These are phyloP conservation scores for Suillus bovinus DNA, from an alignment of 768 basidiomycete species.

Conservation along the genomic window DNA sequence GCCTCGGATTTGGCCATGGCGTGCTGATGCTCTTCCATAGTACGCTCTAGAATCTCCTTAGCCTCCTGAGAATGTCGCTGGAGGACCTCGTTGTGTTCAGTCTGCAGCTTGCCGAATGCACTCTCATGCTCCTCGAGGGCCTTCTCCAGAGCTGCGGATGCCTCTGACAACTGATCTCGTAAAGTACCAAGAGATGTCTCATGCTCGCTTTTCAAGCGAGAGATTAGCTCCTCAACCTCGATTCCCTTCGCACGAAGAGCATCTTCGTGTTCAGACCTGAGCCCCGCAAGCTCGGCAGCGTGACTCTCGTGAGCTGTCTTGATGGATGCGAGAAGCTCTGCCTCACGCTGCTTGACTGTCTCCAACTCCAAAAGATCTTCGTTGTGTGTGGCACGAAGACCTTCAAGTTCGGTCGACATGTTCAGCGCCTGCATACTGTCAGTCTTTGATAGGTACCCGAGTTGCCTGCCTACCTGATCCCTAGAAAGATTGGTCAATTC, in stretches of 20 bases:
- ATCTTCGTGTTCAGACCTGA: constrained; percentile 47
- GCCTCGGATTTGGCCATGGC: constrained; percentile 45
- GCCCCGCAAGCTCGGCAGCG: constrained; percentile 44
- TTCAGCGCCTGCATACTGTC: constrained; percentile 60
- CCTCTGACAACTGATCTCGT: constrained; percentile 45
- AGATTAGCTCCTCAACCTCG: constrained; percentile 43
- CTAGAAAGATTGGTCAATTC: constrained; percentile 78
- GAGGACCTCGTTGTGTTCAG: constrained; percentile 55
- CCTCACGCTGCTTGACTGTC: constrained; percentile 56
- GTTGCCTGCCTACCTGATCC: constrained; percentile 63
- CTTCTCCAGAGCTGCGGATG: constrained; percentile 43
- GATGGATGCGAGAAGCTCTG: constrained; percentile 49
- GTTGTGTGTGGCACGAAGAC: constrained; percentile 61
- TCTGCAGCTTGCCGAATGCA: constrained; percentile 56
- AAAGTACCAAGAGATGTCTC: constrained; percentile 38
- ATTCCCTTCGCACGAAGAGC: constrained; percentile 41
- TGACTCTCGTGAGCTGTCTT: constrained; percentile 54
- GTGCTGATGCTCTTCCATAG: constrained; percentile 56
- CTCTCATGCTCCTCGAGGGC: constrained; percentile 60
- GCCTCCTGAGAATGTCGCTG: constrained; percentile 56
- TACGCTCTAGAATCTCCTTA: constrained; percentile 45
- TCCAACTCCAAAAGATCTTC: constrained; percentile 54
- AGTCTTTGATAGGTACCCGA: neutral
- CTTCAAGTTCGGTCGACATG: constrained; percentile 86
- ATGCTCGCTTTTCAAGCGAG: constrained; percentile 52